phyloP scores from a whole-genome alignment of 2,329 filamentous ascomycete genomes.

The Fusarium illudens region DNA sequence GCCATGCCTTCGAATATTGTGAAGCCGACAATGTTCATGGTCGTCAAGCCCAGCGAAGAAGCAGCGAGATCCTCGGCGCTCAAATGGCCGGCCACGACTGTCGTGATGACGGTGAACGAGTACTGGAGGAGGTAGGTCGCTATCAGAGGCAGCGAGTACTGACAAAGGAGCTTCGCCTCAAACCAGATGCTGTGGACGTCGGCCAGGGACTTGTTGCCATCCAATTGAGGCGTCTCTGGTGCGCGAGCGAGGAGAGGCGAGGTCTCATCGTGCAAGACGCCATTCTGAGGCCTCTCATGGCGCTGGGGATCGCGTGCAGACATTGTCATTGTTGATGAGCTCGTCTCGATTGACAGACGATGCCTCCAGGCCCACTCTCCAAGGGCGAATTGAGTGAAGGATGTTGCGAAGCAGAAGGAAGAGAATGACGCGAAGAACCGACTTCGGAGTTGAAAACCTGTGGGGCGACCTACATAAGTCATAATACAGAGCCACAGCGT shows the following conservation, averaged over 20 bases:
- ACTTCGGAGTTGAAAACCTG: not conserved
- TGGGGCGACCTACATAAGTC: not conserved
- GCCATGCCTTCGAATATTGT: conserved; percentile 50
- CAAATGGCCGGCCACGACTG: conserved; percentile 62
- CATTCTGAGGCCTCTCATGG: conserved; percentile 11
- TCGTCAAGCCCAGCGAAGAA: conserved; percentile 61
- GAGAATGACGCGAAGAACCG: not conserved
- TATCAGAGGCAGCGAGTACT: conserved; percentile 56
- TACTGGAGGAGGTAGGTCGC: conserved; percentile 64
- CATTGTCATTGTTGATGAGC: conserved; percentile 2
- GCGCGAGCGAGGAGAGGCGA: conserved; percentile 25
- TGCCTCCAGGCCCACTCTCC: conserved; percentile 13
- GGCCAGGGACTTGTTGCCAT: conserved; percentile 1
- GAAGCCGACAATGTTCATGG: conserved; percentile 64
- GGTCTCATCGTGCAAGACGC: conserved; percentile 27
- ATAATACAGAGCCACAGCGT: not conserved
- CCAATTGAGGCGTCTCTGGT: conserved; percentile 4
- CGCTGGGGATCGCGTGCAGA: conserved; percentile 15
- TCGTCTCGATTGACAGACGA: not conserved
- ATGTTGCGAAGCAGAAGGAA: conserved; percentile 13
- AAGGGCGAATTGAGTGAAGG: conserved; percentile 4
- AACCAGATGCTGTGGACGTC: conserved; percentile 18
- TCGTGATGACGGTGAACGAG: conserved; percentile 61
- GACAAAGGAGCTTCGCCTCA: conserved; percentile 30
- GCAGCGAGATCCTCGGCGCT: conserved; percentile 63